A percentile compares a stretch with the other conserved stretches of the same genome.
phyloP scores from a whole-genome alignment of 2,329 filamentous ascomycete genomes.

The Xylaria sp. region DNA sequence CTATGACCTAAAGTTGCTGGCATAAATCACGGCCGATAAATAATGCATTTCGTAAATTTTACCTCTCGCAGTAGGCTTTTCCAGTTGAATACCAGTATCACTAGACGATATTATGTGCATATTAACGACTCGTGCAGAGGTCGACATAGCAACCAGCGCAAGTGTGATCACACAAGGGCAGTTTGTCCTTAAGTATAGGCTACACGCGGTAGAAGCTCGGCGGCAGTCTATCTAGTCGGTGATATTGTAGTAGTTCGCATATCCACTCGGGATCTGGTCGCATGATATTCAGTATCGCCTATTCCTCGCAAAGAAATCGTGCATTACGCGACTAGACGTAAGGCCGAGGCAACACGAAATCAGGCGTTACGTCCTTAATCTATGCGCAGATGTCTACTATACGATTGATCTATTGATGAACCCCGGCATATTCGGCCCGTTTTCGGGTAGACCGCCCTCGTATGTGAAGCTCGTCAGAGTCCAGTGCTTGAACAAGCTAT shows the following conservation, averaged over 20 bases:
- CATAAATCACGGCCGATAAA: slow-evolving; percentile 7
- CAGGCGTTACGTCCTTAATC: slow-evolving; percentile 12
- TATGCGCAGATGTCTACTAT: slow-evolving; percentile 20
- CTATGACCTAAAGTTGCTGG: not conserved
- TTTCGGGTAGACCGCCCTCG: slow-evolving; percentile 20
- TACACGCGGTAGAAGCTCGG: slow-evolving; percentile 15
- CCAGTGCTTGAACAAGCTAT: not conserved
- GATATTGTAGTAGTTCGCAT: slow-evolving; percentile 14
- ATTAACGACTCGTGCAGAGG: slow-evolving; percentile 10
- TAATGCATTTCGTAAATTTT: slow-evolving; percentile 17
- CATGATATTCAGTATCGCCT: slow-evolving; percentile 10
- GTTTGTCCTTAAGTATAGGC: not conserved
- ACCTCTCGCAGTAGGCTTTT: not conserved
- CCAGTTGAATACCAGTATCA: slow-evolving; percentile 8
- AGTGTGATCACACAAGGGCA: slow-evolving; percentile 1
- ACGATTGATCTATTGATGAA: slow-evolving; percentile 16
- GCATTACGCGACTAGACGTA: not conserved
- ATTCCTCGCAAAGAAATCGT: not conserved
- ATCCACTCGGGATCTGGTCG: slow-evolving; percentile 1
- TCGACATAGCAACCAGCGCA: slow-evolving; percentile 19
- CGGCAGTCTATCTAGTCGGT: not conserved
- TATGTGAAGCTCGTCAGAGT: slow-evolving; percentile 19
- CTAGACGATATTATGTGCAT: slow-evolving; percentile 14
- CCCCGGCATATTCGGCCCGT: slow-evolving; percentile 26
- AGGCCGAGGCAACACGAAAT: not conserved